Evolutionary conservation across 2,329 filamentous ascomycete genomes (phyloP).

Genomic region (Cercospora citrullina): DNA sequence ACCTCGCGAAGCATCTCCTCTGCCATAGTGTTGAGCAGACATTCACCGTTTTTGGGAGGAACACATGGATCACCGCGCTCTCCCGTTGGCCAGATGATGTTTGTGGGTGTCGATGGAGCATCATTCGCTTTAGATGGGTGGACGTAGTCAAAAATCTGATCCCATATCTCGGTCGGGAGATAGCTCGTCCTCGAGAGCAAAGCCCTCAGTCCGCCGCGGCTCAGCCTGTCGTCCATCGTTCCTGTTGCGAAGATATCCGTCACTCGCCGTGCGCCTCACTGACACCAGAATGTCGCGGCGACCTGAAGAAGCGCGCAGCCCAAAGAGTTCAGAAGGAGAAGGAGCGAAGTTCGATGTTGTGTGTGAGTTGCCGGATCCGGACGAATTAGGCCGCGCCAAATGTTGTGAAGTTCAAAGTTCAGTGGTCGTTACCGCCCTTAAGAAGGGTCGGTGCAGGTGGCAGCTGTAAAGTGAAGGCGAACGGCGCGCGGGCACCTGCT

Average conservation of each 20-base stretch:
- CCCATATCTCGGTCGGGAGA: neutral
- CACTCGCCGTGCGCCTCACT: neutral
- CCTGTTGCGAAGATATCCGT: neutral
- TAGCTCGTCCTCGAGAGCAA: neutral
- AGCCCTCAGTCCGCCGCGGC: neutral
- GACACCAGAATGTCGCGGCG: neutral
- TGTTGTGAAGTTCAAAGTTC: neutral
- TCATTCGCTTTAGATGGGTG: neutral
- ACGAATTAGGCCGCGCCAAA: neutral
- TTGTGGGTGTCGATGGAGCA: neutral
- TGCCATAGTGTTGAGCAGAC: constrained; percentile 22
- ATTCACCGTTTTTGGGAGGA: constrained; percentile 16
- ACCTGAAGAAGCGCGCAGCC: neutral
- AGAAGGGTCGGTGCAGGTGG: neutral
- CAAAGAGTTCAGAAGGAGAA: neutral
- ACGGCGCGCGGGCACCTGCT: neutral
- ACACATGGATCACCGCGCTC: constrained; percentile 10
- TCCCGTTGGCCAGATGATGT: neutral
- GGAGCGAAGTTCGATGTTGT: neutral
- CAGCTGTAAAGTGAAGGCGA: neutral
- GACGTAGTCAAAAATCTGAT: neutral
- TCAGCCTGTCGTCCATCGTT: neutral
- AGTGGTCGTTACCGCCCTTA: neutral
- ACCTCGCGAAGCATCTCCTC: constrained; percentile 29
- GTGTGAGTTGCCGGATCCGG: neutral